These are phyloP conservation scores for Fusarium cicatricum DNA, from an alignment of 2,329 filamentous ascomycete genomes.

Conservation along the genomic window DNA sequence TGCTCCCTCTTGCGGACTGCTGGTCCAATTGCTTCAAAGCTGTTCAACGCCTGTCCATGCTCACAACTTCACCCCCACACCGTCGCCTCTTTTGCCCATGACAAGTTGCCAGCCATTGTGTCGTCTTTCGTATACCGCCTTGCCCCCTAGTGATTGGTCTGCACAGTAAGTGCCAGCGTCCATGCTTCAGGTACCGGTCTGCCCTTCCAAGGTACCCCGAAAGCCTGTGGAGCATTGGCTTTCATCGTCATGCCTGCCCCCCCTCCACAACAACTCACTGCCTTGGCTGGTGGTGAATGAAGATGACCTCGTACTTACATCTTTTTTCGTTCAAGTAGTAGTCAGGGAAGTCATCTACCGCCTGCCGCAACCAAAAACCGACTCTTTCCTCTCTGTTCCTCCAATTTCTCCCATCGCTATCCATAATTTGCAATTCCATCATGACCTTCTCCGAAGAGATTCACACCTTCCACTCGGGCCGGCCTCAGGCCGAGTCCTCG, in stretches of 20 bases:
- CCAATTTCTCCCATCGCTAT: constrained; percentile 10
- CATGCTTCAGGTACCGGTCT: constrained; percentile 18
- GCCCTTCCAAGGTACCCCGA: constrained; percentile 23
- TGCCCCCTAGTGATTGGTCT: too few relatives aligned
- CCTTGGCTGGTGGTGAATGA: background rate
- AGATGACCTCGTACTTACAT: background rate
- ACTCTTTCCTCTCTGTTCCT: background rate
- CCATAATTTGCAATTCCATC: constrained; percentile 3
- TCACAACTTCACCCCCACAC: too few relatives aligned
- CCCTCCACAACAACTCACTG: too few relatives aligned
- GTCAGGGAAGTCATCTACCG: background rate
- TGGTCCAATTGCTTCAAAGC: too few relatives aligned
- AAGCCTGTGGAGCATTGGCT: constrained; percentile 11
- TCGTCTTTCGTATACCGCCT: too few relatives aligned
- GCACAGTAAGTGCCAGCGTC: constrained; percentile 14
- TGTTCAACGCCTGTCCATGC: too few relatives aligned
- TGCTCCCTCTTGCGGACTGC: too few relatives aligned
- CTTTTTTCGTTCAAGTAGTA: too few relatives aligned
- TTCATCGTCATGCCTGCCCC: background rate
- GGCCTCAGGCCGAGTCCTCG: constrained; percentile 64
- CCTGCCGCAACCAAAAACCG: too few relatives aligned
- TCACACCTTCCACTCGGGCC: constrained; percentile 80
- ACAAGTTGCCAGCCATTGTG: too few relatives aligned
- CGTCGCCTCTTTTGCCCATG: too few relatives aligned
- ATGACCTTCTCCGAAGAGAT: constrained; percentile 51